phyloP scores from a whole-genome alignment of 495 filamentous ascomycete species.

The Cryomyces antarcticus region DNA sequence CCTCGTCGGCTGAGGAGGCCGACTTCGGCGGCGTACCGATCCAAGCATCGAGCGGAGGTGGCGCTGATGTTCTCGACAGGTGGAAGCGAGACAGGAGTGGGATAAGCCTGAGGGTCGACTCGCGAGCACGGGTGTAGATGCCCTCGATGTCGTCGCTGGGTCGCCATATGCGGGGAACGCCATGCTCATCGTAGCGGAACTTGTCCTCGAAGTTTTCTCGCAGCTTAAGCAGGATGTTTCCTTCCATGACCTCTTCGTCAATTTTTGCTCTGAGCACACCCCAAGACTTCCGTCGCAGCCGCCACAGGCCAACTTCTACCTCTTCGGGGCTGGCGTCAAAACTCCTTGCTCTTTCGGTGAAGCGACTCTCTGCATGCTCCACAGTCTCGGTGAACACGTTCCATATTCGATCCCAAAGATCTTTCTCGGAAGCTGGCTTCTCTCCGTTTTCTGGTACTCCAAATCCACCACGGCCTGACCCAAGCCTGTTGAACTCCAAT shows the following conservation, averaged over 20 bases:
- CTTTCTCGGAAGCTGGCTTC: slow-evolving; percentile 50
- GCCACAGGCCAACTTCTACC: slow-evolving; percentile 83
- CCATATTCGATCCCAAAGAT: slow-evolving; percentile 95
- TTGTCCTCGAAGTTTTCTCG: slow-evolving; percentile 98
- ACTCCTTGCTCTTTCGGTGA: slow-evolving; percentile 69
- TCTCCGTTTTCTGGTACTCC: slow-evolving; percentile 62
- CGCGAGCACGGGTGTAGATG: slow-evolving; percentile 71
- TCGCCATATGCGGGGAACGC: slow-evolving; percentile 91
- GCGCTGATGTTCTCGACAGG: slow-evolving; percentile 41
- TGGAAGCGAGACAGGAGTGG: slow-evolving; percentile 75
- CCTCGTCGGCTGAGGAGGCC: slow-evolving; percentile 65
- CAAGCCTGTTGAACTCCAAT: slow-evolving; percentile 85
- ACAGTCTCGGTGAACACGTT: slow-evolving; percentile 68
- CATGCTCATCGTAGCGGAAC: slow-evolving; percentile 90
- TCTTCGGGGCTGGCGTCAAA: slow-evolving; percentile 86
- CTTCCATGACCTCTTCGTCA: slow-evolving; percentile 95
- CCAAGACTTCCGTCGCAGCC: slow-evolving; percentile 83
- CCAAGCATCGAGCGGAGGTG: slow-evolving; percentile 67
- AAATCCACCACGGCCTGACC: slow-evolving; percentile 60
- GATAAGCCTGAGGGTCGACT: slow-evolving; percentile 75
- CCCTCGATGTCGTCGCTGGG: slow-evolving; percentile 95
- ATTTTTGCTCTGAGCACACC: slow-evolving; percentile 72
- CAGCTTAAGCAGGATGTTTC: slow-evolving; percentile 84
- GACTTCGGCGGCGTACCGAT: slow-evolving; percentile 61
- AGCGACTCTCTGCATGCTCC: slow-evolving; percentile 61